A percentile compares a stretch with the other conserved stretches of the same genome.
Evolutionary conservation across 441 rosid species (phyloP).

Genomic region (Theobroma grandiflorum): DNA sequence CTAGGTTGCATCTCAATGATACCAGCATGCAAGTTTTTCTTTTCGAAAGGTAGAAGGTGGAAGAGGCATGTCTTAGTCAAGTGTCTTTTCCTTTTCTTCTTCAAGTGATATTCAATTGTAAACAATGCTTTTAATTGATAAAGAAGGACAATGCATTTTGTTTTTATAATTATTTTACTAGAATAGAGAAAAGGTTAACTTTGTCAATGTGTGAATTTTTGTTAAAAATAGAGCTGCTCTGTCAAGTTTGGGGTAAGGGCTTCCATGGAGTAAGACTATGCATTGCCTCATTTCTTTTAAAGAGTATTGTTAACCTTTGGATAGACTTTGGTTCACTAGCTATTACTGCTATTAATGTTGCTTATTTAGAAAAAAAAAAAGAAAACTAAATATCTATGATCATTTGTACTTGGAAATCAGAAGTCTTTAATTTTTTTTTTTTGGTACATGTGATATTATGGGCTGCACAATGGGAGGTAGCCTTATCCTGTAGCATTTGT

Average conservation of each 20-base stretch:
- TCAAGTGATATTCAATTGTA: not conserved
- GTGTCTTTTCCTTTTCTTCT: not conserved
- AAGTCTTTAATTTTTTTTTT: no score
- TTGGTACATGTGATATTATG: no score
- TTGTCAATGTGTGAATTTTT: not conserved
- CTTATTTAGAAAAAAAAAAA: not conserved
- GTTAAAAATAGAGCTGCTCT: not conserved
- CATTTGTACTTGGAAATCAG: not conserved
- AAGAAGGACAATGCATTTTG: not conserved
- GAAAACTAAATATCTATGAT: not conserved
- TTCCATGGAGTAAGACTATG: not conserved
- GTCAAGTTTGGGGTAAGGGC: not conserved
- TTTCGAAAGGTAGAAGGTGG: not conserved
- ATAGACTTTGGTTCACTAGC: not conserved
- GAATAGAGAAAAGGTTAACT: not conserved
- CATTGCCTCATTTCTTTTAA: not conserved
- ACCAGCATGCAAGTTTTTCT: not conserved
- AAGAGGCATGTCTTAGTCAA: not conserved
- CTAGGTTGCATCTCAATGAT: not conserved
- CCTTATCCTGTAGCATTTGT: not conserved
- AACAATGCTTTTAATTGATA: not conserved
- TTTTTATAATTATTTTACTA: not conserved
- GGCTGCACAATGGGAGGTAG: no score
- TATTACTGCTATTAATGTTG: not conserved
- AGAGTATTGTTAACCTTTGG: not conserved